phyloP scores from a whole-genome alignment of 768 basidiomycete genomes.

The Chalciporus chontae region DNA sequence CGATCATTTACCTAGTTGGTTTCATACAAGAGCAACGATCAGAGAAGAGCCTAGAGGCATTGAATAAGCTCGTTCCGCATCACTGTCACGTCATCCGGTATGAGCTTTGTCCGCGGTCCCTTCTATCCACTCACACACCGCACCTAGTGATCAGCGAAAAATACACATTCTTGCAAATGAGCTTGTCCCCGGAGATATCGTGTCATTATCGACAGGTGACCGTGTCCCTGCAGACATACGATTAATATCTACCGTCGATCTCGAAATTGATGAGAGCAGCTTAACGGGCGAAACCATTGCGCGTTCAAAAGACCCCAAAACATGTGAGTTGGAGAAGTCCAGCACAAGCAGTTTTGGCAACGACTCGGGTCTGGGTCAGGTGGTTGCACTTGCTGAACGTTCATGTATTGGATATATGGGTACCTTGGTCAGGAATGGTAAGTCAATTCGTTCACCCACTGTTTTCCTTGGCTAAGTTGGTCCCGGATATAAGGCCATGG shows the following conservation, averaged over 20 bases:
- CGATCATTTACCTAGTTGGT: slow-evolving; percentile 52
- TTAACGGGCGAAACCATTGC: slow-evolving; percentile 91
- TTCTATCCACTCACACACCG: not conserved
- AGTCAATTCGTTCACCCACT: slow-evolving; percentile 7
- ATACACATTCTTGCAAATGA: slow-evolving; percentile 90
- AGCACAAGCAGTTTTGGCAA: slow-evolving; percentile 5
- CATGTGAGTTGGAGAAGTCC: slow-evolving; percentile 46
- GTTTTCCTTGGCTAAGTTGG: slow-evolving; percentile 3
- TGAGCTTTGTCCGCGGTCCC: slow-evolving; percentile 2
- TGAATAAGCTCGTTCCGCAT: slow-evolving; percentile 96
- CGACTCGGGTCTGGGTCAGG: slow-evolving; percentile 35
- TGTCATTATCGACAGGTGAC: slow-evolving; percentile 87
- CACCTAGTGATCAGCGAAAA: slow-evolving; percentile 46
- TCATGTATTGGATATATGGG: slow-evolving; percentile 94
- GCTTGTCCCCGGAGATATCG: slow-evolving; percentile 92
- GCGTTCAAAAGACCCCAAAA: slow-evolving; percentile 60
- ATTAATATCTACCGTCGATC: slow-evolving; percentile 72
- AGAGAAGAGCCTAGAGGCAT: slow-evolving; percentile 89
- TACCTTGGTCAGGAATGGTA: slow-evolving; percentile 87
- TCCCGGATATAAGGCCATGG: slow-evolving; percentile 58
- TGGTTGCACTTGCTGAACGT: slow-evolving; percentile 73
- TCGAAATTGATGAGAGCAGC: slow-evolving; percentile 95
- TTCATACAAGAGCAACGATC: slow-evolving; percentile 95
- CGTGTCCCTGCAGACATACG: slow-evolving; percentile 93
- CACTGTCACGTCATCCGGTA: slow-evolving; percentile 87